Conservation (phyloP, 306 rosid species). For the Dalbergia cochinchinensis region DNA sequence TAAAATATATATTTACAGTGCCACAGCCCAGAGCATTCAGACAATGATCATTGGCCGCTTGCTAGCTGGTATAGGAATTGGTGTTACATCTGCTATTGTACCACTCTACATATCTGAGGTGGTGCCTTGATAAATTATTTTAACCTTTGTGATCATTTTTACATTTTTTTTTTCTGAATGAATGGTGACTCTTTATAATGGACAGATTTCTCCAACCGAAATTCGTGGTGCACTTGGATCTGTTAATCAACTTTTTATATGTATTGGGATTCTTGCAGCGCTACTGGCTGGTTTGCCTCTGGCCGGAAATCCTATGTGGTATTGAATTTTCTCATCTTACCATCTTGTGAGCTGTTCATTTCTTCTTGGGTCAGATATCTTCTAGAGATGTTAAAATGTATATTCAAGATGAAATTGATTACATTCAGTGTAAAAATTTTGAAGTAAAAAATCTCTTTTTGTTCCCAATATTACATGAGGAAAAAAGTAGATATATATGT, state of each 20-base stretch:
- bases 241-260: constrained; percentile 87
- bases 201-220: constrained; percentile 94
- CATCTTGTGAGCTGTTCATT: constrained; percentile 29
- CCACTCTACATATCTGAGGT: constrained; percentile 99
- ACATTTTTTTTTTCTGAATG: constrained; percentile 7
- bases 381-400: not conserved
- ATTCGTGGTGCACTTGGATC: constrained; percentile 97
- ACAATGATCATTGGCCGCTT: constrained; percentile 86
- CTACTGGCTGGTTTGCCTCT: constrained; percentile 91
- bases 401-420: constrained; percentile 2
- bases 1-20: constrained; percentile 59
- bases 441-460: not conserved
- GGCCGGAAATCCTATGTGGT: constrained; percentile 86
- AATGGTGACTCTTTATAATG: constrained; percentile 35
- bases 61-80: constrained; percentile 93
- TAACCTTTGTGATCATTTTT: constrained; percentile 2
- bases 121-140: constrained; percentile 28
- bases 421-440: constrained; percentile 4
- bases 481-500: constrained; percentile 3
- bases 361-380: constrained; percentile 23
- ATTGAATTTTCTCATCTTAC: constrained; percentile 40
- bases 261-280: constrained; percentile 91
- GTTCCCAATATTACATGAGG: not conserved
- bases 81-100: constrained; percentile 91
- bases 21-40: constrained; percentile 87